Conservation (phyloP, 306 rosid species). For the Trichosanthes cucumerina region DNA sequence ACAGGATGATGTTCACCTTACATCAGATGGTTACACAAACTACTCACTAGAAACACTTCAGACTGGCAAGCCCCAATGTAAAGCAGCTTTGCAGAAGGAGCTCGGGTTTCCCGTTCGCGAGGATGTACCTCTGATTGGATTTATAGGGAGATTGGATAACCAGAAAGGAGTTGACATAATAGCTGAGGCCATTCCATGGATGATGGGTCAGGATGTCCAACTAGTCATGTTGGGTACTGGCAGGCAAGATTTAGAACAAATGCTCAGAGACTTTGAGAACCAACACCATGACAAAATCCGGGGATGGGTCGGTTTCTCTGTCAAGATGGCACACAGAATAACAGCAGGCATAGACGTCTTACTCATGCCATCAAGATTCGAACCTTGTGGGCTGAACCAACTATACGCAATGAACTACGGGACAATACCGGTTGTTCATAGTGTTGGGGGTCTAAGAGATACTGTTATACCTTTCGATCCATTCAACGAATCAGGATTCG, state of each 20-base stretch:
- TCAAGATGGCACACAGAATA: constrained; percentile 77
- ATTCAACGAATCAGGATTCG: constrained; percentile 57
- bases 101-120: constrained; percentile 67
- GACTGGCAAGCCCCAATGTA: constrained; percentile 71
- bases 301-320: constrained; percentile 94
- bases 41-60: constrained; percentile 61
- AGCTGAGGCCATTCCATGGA: constrained; percentile 84
- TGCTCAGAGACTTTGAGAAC: constrained; percentile 47
- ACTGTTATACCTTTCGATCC: constrained; percentile 78
- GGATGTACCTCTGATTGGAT: constrained; percentile 59
- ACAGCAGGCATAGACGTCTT: constrained; percentile 82
- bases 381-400: constrained; percentile 95
- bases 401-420: constrained; percentile 91
- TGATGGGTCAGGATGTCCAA: constrained; percentile 76
- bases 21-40: constrained; percentile 76
- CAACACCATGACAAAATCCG: constrained; percentile 45
- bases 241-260: constrained; percentile 64
- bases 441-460: constrained; percentile 85
- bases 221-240: constrained; percentile 86
- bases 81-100: constrained; percentile 83
- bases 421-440: constrained; percentile 89
- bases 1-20: constrained; percentile 46
- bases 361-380: constrained; percentile 96
- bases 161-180: constrained; percentile 93
- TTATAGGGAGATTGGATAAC: constrained; percentile 79